These are phyloP conservation scores for Russula emetica DNA, from an alignment of 768 basidiomycete species.

Conservation along the genomic window DNA sequence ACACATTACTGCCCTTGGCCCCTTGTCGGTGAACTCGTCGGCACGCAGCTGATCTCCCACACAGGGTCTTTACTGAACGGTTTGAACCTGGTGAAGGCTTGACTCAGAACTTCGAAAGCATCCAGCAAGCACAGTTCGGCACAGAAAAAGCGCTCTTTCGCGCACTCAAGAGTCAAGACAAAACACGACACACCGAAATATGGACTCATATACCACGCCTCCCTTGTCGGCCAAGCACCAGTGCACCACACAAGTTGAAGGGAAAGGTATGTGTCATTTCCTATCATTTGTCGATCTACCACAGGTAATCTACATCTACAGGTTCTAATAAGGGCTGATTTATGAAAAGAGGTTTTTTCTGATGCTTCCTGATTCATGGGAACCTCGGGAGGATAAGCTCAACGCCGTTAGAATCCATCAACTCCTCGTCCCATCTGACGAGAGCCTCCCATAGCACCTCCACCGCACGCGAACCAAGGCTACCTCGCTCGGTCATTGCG, in stretches of 20 bases:
- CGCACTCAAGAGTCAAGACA: constrained; percentile 78
- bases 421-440: constrained; percentile 55
- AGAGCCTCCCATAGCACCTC: constrained; percentile 72
- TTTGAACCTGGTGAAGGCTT: constrained; percentile 66
- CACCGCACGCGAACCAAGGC: constrained; percentile 60
- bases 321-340: no score
- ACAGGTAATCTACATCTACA: not conserved
- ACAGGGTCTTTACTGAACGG: constrained; percentile 68
- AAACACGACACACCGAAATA: no score
- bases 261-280: constrained; percentile 62
- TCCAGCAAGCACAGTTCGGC: constrained; percentile 71
- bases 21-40: constrained; percentile 72
- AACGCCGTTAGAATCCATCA: constrained; percentile 39
- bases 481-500: constrained; percentile 60
- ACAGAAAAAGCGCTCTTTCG: constrained; percentile 77
- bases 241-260: constrained; percentile 97
- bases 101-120: no score
- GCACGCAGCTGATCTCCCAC: constrained; percentile 69
- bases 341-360: constrained; percentile 31
- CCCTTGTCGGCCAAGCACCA: constrained; percentile 93
- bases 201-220: constrained; percentile 97
- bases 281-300: not conserved
- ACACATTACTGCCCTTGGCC: no score
- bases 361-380: constrained; percentile 30
- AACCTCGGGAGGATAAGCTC: constrained; percentile 40